These are phyloP conservation scores for Spirogloea muscicola DNA, from an alignment of 139 green algal species.

Conservation along the genomic window DNA sequence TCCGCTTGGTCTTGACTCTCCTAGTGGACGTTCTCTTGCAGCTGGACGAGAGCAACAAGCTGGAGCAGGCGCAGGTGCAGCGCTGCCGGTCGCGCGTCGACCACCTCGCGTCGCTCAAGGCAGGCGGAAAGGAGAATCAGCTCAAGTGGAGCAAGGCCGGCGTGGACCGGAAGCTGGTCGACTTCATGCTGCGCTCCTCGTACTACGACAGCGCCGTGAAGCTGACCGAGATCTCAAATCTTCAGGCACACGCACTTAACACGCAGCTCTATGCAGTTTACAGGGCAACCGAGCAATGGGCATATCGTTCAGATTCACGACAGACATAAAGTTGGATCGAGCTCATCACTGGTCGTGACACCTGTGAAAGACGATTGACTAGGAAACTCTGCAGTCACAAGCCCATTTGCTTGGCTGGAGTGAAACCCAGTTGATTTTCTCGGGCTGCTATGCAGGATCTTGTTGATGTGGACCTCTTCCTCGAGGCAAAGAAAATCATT, in stretches of 20 bases:
- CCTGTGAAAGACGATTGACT: neutral
- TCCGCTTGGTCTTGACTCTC: neutral
- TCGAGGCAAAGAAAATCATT: slow-evolving; percentile 57
- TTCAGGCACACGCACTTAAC: neutral
- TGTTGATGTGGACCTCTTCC: slow-evolving; percentile 76
- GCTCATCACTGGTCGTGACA: neutral
- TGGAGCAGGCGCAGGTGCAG: slow-evolving; percentile 60
- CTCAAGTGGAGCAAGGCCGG: slow-evolving; percentile 65
- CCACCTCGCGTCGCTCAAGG: slow-evolving; percentile 52
- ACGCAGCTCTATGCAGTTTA: neutral
- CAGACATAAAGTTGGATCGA: neutral
- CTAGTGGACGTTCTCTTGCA: slow-evolving; percentile 17
- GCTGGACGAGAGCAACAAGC: slow-evolving; percentile 56
- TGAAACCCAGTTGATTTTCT: neutral
- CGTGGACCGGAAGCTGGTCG: slow-evolving; percentile 68
- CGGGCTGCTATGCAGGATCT: slow-evolving; percentile 50
- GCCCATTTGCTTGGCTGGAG: neutral
- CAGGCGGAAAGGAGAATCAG: neutral
- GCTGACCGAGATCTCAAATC: too few species aligned
- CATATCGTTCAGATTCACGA: too few species aligned
- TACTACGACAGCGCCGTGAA: slow-evolving; percentile 52
- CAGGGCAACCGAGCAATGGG: too few species aligned
- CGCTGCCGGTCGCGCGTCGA: slow-evolving; percentile 63
- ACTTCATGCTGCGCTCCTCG: slow-evolving; percentile 73
- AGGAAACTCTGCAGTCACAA: neutral